Conservation (phyloP, 179 eudicot genomes). For the Spinacia oleracea region DNA sequence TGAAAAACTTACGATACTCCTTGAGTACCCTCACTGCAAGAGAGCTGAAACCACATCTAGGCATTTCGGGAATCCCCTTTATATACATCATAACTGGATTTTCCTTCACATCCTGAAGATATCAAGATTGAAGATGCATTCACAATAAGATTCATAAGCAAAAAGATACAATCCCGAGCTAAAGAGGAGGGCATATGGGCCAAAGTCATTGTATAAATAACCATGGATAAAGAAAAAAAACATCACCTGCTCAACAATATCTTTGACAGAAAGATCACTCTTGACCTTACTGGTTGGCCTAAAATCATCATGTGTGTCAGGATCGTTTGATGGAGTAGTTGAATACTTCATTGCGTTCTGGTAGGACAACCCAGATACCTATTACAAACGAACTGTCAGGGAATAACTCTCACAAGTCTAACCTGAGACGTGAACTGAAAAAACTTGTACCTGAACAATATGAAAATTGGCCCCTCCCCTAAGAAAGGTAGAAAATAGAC, state of each 20-base stretch:
- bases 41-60: constrained; percentile 93
- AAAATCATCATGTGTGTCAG: constrained; percentile 93
- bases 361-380: constrained; percentile 46
- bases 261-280: constrained; percentile 48
- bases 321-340: constrained; percentile 64
- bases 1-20: constrained; percentile 62
- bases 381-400: neutral
- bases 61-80: constrained; percentile 84
- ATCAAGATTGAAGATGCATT: constrained; percentile 13
- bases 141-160: neutral
- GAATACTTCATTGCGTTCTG: constrained; percentile 47
- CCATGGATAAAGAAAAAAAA: constrained; percentile 3
- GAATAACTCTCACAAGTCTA: neutral
- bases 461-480: neutral
- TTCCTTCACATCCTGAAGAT: constrained; percentile 74
- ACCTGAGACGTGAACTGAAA: neutral
- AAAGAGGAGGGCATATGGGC: neutral
- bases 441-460: neutral
- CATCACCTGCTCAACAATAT: constrained; percentile 83
- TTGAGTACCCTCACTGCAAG: constrained; percentile 82
- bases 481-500: neutral
- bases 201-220: neutral
- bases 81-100: constrained; percentile 88
- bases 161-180: neutral
- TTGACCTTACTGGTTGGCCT: constrained; percentile 66